Base-by-base conservation (phyloP, 495 filamentous ascomycete genomes). In the Penicillium dipodomyicola region DNA sequence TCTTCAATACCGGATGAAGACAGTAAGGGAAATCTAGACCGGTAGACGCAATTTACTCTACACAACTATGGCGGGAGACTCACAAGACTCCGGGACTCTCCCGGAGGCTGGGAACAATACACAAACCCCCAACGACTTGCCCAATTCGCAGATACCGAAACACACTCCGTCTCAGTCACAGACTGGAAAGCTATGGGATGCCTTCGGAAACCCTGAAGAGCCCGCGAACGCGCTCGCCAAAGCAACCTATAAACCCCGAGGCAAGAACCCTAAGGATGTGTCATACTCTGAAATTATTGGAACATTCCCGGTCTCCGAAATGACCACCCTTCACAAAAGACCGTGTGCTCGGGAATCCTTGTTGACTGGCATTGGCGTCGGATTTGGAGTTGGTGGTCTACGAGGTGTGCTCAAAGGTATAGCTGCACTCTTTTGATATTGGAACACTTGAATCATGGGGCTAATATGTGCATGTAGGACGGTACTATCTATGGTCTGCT, bases 301-400 rank as follows among this genome's bases (percentile, higher is more conserved):
- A 40, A 82, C 81, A 20, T 84, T 96, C 48, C 82, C 81, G 15
- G 49, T 84, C 9, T 74, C 84, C 46, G 89, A 96, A 67, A 86
- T 92, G 52, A 76, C 84, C 25, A 80, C 83, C 10, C 80, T 96
- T 55, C 85, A 92, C 71, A 86, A 87, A 65, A 78, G 83, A 58
- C 94, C 93, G 19, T 97, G 94, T 72, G 86, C 88, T 5, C 83
- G 93, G 27, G 86, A 94, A 62, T 84, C 89, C 15, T 73, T 96
- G 54, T 72, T 97, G 65, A 84, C 86, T 1, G 94, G 92, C 23
- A 94, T 97, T 62, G 86, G 82, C 2, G 79, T 81, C 6, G 92
- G 90, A 10, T 87, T 91, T 57, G 88, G 77, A 20, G 67, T 90
- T 30, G 92, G 92, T 42, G 86, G 83, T 37, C 56, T 90, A 40